Evolutionary conservation across 2,329 filamentous ascomycete species (phyloP).

Genomic region (Capronia americana): DNA sequence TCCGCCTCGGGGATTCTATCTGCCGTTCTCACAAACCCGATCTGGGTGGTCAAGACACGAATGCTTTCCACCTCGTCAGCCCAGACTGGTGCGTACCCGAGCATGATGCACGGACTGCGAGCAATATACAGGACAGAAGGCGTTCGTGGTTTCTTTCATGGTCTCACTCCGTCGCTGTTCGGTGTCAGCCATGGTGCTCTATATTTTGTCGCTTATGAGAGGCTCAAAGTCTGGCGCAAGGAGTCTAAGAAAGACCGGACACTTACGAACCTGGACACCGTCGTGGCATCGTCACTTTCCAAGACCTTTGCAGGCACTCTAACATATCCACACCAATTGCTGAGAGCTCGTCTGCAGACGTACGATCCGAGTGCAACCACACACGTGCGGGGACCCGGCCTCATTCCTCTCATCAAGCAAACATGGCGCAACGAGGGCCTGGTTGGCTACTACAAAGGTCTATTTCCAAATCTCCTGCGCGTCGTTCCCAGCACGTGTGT

Average conservation of each 20-base stretch:
- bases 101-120: conserved; percentile 72
- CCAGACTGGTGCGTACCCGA: conserved; percentile 78
- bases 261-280: conserved; percentile 75
- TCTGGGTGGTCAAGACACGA: conserved; percentile 98
- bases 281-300: conserved; percentile 78
- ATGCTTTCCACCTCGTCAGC: conserved; percentile 86
- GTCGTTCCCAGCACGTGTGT: conserved; percentile 96
- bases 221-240: conserved; percentile 57
- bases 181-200: conserved; percentile 92
- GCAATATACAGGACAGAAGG: conserved; percentile 76
- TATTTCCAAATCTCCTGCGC: conserved; percentile 85
- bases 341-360: conserved; percentile 85
- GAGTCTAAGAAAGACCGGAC: conserved; percentile 44
- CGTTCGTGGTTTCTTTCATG: conserved; percentile 81
- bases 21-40: conserved; percentile 85
- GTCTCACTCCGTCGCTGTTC: conserved; percentile 79
- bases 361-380: conserved; percentile 61
- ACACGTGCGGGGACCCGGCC: conserved; percentile 49
- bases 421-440: conserved; percentile 81
- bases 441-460: conserved; percentile 86
- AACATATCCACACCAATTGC: conserved; percentile 94
- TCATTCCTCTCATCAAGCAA: conserved; percentile 72
- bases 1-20: conserved; percentile 73
- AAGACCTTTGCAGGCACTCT: conserved; percentile 89
- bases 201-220: conserved; percentile 95